Base-by-base conservation (phyloP, 768 basidiomycete genomes). In the Paxillus involutus region DNA sequence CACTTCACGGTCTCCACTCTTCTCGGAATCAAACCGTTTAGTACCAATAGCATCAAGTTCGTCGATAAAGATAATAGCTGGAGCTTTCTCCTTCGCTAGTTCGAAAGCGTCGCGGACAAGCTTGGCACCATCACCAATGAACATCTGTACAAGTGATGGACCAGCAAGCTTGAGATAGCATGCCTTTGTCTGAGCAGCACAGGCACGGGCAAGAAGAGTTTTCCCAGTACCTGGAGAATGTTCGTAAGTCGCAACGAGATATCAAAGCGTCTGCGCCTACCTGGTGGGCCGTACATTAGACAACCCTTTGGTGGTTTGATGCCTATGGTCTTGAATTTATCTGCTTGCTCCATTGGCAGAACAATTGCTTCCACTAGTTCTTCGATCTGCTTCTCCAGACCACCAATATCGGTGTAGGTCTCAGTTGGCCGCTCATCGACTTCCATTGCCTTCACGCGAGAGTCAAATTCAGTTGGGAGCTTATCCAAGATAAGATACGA, bases 21-120 rank as follows among this genome's bases (percentile, higher is more conserved):
- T 99, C 73, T 98, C 96, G 16, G 91, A 94, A 66, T 99, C 97
- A 67, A 98, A 98, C 8, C 97, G 90, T 71, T 98, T 98, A 11
- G 96, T 98, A 40, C 96, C 96, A 62, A 98, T 96, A n/a, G 95
- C 95, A 70, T 98, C 96, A 67, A 98, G 72, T 67, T 98, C 96
- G 64, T 98, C 96, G 59, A 98, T 98, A 75, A 98, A 98, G 71
- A 98, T 98, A 71, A 98, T 98, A n/a, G 94, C 90, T 6, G 95
- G 95, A 2, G 94, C 91, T 66, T 98, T 98, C 79, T 97, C 91
- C 73, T 98, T 98, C 16, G 97, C 97, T 44, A 99, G 80, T 44
- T 95, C 94, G 68, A 99, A 98, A 3, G 96, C 96, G 65, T 99
- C 97, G 44, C 97, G 91, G 19, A 99, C 97, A 47, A 99, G 85